Conservation (phyloP, 1,284 basidiomycete species). For the Mycosarcoma maydis region DNA sequence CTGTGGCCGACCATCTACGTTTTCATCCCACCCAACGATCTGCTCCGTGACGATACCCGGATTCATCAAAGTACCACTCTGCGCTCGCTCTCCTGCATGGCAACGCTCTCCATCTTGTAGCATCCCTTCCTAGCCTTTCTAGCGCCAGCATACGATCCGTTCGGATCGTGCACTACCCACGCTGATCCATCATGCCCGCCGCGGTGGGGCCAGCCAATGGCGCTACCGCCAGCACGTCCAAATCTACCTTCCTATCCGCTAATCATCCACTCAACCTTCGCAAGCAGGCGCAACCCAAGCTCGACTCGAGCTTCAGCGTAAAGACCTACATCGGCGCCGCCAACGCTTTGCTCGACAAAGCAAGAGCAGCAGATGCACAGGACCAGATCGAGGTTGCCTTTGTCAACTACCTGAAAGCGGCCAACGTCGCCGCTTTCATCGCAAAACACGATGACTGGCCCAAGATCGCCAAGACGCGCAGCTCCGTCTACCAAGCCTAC, state of each 20-base stretch:
- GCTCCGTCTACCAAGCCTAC: slow-evolving; percentile 56
- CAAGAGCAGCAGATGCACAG: slow-evolving; percentile 60
- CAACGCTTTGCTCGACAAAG: slow-evolving; percentile 63
- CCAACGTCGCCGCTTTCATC: slow-evolving; percentile 62
- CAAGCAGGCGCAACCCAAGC: slow-evolving; percentile 56
- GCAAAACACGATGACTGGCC: slow-evolving; percentile 64
- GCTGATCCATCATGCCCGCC: slow-evolving; percentile 38
- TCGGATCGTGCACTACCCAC: background rate
- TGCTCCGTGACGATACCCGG: too few relatives aligned
- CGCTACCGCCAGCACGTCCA: slow-evolving; percentile 1
- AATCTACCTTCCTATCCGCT: slow-evolving; percentile 48
- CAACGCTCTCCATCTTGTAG: too few relatives aligned
- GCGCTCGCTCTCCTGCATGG: too few relatives aligned
- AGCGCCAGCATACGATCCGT: too few relatives aligned
- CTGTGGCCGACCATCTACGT: too few relatives aligned
- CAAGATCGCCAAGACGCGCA: slow-evolving; percentile 45
- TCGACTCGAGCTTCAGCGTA: slow-evolving; percentile 61
- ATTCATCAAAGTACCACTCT: too few relatives aligned
- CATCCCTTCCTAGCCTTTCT: too few relatives aligned
- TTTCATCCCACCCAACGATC: too few relatives aligned
- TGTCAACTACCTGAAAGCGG: slow-evolving; percentile 66
- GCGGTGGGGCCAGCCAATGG: slow-evolving; percentile 18
- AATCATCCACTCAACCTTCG: slow-evolving; percentile 62
- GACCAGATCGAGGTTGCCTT: slow-evolving; percentile 65
- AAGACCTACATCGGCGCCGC: slow-evolving; percentile 65